A percentile compares a stretch with the other conserved stretches of the same genome.
phyloP scores from a whole-genome alignment of 2,329 filamentous ascomycete genomes.

The Rhynchosporium agropyri region DNA sequence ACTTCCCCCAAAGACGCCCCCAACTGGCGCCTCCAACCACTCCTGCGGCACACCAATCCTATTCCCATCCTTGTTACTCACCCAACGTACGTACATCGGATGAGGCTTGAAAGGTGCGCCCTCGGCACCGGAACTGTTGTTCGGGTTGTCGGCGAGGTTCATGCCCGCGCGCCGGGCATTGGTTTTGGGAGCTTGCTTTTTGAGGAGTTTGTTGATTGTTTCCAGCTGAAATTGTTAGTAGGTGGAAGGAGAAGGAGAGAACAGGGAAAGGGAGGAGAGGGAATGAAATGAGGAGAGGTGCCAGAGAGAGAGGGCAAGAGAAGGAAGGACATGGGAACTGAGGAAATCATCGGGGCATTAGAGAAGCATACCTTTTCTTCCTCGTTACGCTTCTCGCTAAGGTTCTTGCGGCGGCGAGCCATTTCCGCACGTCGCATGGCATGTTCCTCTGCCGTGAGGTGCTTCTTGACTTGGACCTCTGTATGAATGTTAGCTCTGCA shows the following conservation, averaged over 20 bases:
- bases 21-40: constrained; percentile 65
- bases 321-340: constrained; percentile 12
- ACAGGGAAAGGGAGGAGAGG: neutral
- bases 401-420: constrained; percentile 72
- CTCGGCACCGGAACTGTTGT: constrained; percentile 50
- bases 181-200: constrained; percentile 80
- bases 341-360: no score
- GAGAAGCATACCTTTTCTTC: constrained; percentile 65
- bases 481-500: constrained; percentile 26
- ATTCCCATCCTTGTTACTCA: constrained; percentile 67
- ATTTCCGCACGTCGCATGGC: constrained; percentile 74
- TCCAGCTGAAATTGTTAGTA: constrained; percentile 63
- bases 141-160: constrained; percentile 31
- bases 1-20: constrained; percentile 55
- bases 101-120: constrained; percentile 53
- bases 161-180: constrained; percentile 51
- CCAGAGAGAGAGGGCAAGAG: neutral
- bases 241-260: neutral
- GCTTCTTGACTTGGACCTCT: constrained; percentile 68
- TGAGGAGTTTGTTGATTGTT: constrained; percentile 87
- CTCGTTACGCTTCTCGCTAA: constrained; percentile 76
- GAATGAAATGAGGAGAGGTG: constrained; percentile 2
- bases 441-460: constrained; percentile 72
- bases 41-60: constrained; percentile 67
- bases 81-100: constrained; percentile 69